Evolutionary conservation across 1,284 basidiomycete genomes (phyloP), one percentile per base, ranked within the genome.

Genomic region (Mycena citricolor): DNA sequence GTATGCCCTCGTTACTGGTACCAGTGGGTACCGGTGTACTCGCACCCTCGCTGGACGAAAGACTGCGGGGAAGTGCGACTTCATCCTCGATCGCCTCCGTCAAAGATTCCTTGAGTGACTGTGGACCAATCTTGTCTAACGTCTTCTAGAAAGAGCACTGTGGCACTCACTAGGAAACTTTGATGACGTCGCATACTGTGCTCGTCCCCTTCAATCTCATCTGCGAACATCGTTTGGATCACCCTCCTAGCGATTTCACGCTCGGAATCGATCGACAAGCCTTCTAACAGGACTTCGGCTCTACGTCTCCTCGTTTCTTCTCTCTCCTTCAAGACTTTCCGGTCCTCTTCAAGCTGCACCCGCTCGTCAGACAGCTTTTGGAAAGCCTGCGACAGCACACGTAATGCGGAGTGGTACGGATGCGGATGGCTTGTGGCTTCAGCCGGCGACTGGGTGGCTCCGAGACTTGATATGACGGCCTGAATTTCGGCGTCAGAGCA

Each of bases 1-100:
- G 43, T 8, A 49, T 29, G 19, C 14, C 22, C 58, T 56, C 11
- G 50, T 32, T 43, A 22, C 57, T 51, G 31, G 54, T 43, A 46
- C 67, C 63, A 54, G 68, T 65, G 8, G 57, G 55, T 54, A 64
- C 67, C 5, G 64, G 59, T 17, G 64, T 61, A 34, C 65, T 56
- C 22, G 39, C 56, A 2, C 56, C 51, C 10, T 65, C 61, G 3
- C 69, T 61, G 3, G 70, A 60, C n/a, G n/a, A n/a, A 13, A 68
- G 32, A 47, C 61, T 73, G 22, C 60, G 65, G 29, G 66, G 60
- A 24, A 72, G 54, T 13, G 58, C 58, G 6, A 74, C 77, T 33
- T 79, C 79, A 42, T 87, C 85, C 29, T 76, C 73, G 37, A 89
- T 73, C 0, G 86, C 86, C 58, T 88, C 86, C 0, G 76, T 78